Base-by-base conservation (phyloP, 2,329 filamentous ascomycete species). In the Stachybotrys elegans region DNA sequence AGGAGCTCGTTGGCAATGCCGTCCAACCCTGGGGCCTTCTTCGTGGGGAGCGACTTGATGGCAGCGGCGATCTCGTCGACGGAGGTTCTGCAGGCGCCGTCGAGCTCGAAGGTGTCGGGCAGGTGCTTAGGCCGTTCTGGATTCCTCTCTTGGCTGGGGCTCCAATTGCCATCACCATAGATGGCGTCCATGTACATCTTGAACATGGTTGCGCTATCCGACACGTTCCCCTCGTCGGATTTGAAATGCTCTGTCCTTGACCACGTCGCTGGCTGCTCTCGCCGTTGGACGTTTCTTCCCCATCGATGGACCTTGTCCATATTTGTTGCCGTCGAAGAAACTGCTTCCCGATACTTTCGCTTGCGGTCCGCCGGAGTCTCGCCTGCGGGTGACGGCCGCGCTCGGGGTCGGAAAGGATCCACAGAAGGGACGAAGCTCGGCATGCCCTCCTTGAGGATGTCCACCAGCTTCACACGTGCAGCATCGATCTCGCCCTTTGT, bases 1-100 rank as follows among this genome's bases (percentile, higher is more conserved):
- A 48, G 38, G 6, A 35, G 43, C 27, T 50, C 40, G n/a, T 46
- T 46, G 19, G 43, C 19, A 7, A 50, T 29, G 11, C 36, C 9
- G 19, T 48, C 43, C 1, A 34, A 22, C n/a, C 46, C 46, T 4
- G 29, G 12, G 6, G 46, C 40, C 25, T 50, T 46, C 6, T 37
- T 22, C 14, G 22, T 17, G 6, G 23, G 20, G 3, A 44, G n/a
- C 2, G 2, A 9, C 3, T 21, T 23, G 16, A 45, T 32, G 14
- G 11, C 17, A 5, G 14, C 6, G 17, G 17, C 14, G 11, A 13
- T 13, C 11, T 32, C 29, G 5, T 16, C 29, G 5, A 5, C 14
- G 17, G 11, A 13, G 12, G 14, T 32, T 32, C 29, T 16, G 5
- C 5, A 13, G 11, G 29, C 5, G 14, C 29, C 14, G 29, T 32